Conservation (phyloP, 805 yeast species). For the Cyberlindnera euphorbiae region DNA sequence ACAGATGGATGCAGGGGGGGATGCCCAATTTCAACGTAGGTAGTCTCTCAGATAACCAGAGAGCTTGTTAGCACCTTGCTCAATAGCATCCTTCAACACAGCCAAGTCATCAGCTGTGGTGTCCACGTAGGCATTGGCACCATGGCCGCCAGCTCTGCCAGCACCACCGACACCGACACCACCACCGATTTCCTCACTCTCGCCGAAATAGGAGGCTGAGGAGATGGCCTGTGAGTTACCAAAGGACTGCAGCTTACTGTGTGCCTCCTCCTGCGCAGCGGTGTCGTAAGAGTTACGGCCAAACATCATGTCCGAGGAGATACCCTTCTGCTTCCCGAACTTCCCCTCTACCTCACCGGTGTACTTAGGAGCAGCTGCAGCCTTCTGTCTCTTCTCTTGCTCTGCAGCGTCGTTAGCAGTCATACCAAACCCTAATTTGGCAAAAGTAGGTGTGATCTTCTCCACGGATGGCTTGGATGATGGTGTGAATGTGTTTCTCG, state of each 20-base stretch:
- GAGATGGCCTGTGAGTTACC: slow-evolving; percentile 88
- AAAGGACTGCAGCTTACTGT: slow-evolving; percentile 72
- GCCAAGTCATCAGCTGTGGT: slow-evolving; percentile 87
- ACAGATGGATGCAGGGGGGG: no score
- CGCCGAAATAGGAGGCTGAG: slow-evolving; percentile 89
- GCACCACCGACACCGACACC: no score
- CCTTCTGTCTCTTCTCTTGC: slow-evolving; percentile 37
- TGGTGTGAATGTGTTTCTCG: slow-evolving; percentile 24
- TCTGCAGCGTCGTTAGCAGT: slow-evolving; percentile 54
- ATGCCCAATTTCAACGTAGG: slow-evolving; percentile 39
- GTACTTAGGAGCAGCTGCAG: slow-evolving; percentile 54
- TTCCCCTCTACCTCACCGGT: slow-evolving; percentile 73
- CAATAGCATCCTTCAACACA: slow-evolving; percentile 84
- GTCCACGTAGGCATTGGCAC: slow-evolving; percentile 63
- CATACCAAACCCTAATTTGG: slow-evolving; percentile 90
- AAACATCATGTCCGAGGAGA: slow-evolving; percentile 91
- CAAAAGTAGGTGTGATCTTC: slow-evolving; percentile 62
- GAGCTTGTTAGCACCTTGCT: slow-evolving; percentile 87
- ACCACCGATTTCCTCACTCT: slow-evolving; percentile 55
- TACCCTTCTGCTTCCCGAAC: slow-evolving; percentile 87
- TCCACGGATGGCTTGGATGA: slow-evolving; percentile 29
- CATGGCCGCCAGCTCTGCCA: slow-evolving; percentile 27
- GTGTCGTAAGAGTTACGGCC: slow-evolving; percentile 85
- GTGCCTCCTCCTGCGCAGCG: slow-evolving; percentile 73
- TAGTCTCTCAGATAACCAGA: slow-evolving; percentile 85